Evolutionary conservation across 176 grass and related monocot species (phyloP).

Genomic region (Metroxylon sagu): DNA sequence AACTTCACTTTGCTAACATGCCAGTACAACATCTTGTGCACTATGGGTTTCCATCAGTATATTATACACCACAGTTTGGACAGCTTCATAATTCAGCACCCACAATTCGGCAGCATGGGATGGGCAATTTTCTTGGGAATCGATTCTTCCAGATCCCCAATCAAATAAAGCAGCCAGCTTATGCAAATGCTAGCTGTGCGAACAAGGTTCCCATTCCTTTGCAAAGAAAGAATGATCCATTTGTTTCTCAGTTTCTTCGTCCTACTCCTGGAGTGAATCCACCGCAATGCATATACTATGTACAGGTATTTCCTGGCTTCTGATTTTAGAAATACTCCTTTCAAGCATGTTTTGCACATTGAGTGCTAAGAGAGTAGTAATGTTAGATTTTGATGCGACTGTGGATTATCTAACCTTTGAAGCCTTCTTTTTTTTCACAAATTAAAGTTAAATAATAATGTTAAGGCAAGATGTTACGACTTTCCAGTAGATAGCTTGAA

Average conservation of each 20-base stretch:
- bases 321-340: too few species aligned
- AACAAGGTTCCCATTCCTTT: neutral
- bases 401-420: too few species aligned
- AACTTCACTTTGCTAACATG: neutral
- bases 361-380: too few species aligned
- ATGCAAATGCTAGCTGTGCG: neutral
- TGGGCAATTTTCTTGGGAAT: neutral
- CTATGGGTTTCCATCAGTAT: neutral
- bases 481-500: too few species aligned
- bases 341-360: too few species aligned
- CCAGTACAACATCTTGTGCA: neutral
- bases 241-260: neutral
- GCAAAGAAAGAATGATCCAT: constrained; percentile 1
- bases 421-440: too few species aligned
- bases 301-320: constrained; percentile 4
- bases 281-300: neutral
- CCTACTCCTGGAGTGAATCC: neutral
- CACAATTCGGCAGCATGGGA: too few species aligned
- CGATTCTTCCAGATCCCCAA: constrained; percentile 1
- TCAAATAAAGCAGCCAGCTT: neutral
- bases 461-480: too few species aligned
- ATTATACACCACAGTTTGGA: neutral
- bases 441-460: too few species aligned
- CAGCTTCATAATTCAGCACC: neutral
- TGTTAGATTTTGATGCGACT: too few species aligned